A percentile compares a stretch with the other conserved stretches of the same genome.
These are phyloP conservation scores for Lasiosphaeria miniovina DNA, from an alignment of 495 filamentous ascomycete species.

Conservation along the genomic window DNA sequence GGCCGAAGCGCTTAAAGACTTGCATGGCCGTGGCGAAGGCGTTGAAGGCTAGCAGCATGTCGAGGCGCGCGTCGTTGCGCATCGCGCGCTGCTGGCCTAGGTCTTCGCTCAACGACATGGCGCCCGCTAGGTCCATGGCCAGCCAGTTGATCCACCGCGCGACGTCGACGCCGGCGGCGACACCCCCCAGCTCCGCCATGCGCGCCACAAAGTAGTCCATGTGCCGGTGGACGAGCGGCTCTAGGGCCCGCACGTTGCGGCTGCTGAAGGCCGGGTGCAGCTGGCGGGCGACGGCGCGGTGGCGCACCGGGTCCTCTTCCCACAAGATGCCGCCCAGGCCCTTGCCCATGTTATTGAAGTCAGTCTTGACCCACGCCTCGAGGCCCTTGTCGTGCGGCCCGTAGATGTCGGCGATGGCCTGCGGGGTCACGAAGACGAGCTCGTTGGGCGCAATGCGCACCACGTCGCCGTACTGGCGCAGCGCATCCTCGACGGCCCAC, in stretches of 20 bases:
- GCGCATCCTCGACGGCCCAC: slow-evolving; percentile 1
- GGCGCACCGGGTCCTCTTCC: not conserved
- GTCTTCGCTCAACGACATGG: not conserved
- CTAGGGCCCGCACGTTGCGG: not conserved
- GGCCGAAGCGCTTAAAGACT: not conserved
- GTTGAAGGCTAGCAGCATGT: not conserved
- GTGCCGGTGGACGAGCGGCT: not conserved
- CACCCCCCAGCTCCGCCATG: not conserved
- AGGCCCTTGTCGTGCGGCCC: not conserved
- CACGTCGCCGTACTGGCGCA: not conserved
- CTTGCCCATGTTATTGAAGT: not conserved
- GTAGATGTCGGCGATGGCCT: slow-evolving; percentile 1
- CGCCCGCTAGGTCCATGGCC: not conserved
- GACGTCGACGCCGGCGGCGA: not conserved
- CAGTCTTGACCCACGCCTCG: not conserved
- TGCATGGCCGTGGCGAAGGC: not conserved
- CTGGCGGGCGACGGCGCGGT: not conserved
- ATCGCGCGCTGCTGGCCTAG: not conserved
- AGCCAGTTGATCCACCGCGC: not conserved
- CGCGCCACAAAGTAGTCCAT: slow-evolving; percentile 3
- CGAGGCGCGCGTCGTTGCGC: not conserved
- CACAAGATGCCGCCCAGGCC: not conserved
- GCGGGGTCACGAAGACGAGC: slow-evolving; percentile 4
- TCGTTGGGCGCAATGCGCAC: slow-evolving; percentile 5
- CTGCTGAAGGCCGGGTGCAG: slow-evolving; percentile 1